These are phyloP conservation scores for Francoa sonchifolia DNA, from an alignment of 441 rosid genomes.

Conservation along the genomic window DNA sequence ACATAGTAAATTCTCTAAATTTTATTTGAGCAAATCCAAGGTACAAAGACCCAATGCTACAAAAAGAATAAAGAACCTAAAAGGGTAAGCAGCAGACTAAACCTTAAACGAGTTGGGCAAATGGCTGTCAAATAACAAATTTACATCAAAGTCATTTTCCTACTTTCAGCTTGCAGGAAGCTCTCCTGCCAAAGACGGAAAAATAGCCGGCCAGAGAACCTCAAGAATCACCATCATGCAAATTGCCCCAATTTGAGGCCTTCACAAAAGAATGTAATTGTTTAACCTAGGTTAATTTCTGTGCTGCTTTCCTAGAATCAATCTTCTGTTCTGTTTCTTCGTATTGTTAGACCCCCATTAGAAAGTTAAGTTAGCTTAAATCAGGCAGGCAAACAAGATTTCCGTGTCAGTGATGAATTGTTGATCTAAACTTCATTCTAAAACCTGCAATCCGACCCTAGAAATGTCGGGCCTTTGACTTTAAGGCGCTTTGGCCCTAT, in stretches of 20 bases:
- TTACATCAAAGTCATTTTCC: constrained; percentile 25
- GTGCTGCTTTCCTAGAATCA: constrained; percentile 39
- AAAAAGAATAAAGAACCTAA: constrained; percentile 39
- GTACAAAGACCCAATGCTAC: constrained; percentile 18
- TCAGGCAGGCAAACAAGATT: constrained; percentile 28
- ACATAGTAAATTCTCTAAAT: constrained; percentile 15
- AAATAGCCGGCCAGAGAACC: constrained; percentile 41
- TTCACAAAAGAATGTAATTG: constrained; percentile 54
- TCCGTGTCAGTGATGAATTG: constrained; percentile 13
- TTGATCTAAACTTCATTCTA: constrained; percentile 24
- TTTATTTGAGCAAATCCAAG: constrained; percentile 23
- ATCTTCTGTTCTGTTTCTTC: constrained; percentile 15
- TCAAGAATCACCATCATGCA: constrained; percentile 46
- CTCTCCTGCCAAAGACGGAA: constrained; percentile 36
- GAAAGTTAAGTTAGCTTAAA: constrained; percentile 35
- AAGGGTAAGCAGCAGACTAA: constrained; percentile 32
- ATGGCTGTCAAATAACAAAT: constrained; percentile 18
- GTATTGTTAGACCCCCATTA: constrained; percentile 49
- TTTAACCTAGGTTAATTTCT: constrained; percentile 36
- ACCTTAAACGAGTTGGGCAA: constrained; percentile 9
- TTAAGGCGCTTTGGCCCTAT: constrained; percentile 70
- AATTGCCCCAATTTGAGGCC: constrained; percentile 26
- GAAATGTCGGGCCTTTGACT: constrained; percentile 50
- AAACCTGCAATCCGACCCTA: constrained; percentile 35
- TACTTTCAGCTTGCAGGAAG: constrained; percentile 31